Base-by-base conservation (phyloP, 2,329 filamentous ascomycete species). In the Monosporascus sp. region DNA sequence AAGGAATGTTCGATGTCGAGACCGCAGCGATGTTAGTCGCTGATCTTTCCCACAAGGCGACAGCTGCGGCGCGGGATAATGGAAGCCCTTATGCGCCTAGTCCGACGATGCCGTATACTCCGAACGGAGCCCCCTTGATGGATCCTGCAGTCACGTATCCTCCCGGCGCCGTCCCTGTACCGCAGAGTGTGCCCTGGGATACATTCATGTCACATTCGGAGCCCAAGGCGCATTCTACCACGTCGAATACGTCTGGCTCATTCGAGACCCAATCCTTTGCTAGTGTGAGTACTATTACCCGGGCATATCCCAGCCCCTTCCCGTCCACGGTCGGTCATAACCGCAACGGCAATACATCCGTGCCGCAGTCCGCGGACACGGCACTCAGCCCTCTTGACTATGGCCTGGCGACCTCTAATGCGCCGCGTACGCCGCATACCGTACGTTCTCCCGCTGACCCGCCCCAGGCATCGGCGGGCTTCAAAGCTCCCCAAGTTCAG, bases 11-110 rank as follows among this genome's bases (percentile, higher is more conserved):
- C 68, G 94, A 97, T 70, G 88, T 97, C 67, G 93, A 99, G 79
- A 91, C 93, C 64, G 94, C 94, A 62, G 94, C 94, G 62, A 97
- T 97, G 90, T 84, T 99, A 71, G 95, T 99, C 77, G 94, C 93
- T 69, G 92, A 97, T 75, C 88, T 97, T 69, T 93, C 96, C 75
- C 91, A 97, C 78, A 97, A 97, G 78, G 92, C 80, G 65, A 93
- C 92, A 44, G 78, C 79, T 36, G 84, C 84, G 64, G 90, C 84
- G 72, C 80, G 82, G 53, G 73, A 73, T 55, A 80, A 77, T 60
- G 77, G 75, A 57, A 77, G 75, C 61, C 75, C 79, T 48, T 85
- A 78, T 64, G 81, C 83, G 57, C 74, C 77, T 57, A 76, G 72
- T 67, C 74, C 79, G 34, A 81, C 83, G 66, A 85, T 88, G 70